Conservation (phyloP, 2,329 filamentous ascomycete species). For the Boeremia exigua region DNA sequence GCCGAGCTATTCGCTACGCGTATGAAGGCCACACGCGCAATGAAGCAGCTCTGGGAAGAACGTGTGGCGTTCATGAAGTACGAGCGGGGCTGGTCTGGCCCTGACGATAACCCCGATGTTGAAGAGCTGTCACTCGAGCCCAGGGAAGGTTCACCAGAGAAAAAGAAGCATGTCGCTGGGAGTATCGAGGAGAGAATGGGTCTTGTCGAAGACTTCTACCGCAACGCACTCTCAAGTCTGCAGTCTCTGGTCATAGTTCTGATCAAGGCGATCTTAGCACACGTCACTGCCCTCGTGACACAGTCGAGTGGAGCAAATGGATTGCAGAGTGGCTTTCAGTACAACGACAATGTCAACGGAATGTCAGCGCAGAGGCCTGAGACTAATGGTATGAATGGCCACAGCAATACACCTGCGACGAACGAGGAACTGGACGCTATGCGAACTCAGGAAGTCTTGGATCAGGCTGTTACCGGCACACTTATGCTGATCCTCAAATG, state of each 20-base stretch:
- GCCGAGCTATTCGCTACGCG: slow-evolving; percentile 89
- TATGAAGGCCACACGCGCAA: slow-evolving; percentile 89
- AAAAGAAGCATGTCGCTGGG: slow-evolving; percentile 52
- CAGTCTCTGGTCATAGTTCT: slow-evolving; percentile 94
- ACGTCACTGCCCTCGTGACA: slow-evolving; percentile 82
- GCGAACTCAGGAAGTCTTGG: slow-evolving; percentile 82
- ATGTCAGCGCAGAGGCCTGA: slow-evolving; percentile 38
- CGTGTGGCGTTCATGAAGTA: slow-evolving; percentile 89
- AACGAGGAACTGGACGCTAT: slow-evolving; percentile 81
- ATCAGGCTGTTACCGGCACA: slow-evolving; percentile 90
- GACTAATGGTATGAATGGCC: slow-evolving; percentile 41
- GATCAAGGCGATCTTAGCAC: slow-evolving; percentile 83
- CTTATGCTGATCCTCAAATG: slow-evolving; percentile 90
- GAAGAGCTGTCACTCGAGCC: slow-evolving; percentile 49
- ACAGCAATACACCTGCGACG: slow-evolving; percentile 36
- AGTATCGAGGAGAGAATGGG: slow-evolving; percentile 69
- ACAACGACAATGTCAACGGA: slow-evolving; percentile 51
- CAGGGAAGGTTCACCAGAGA: slow-evolving; percentile 36
- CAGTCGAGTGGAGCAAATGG: slow-evolving; percentile 59
- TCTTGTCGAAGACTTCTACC: slow-evolving; percentile 82
- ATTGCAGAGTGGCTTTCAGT: slow-evolving; percentile 56
- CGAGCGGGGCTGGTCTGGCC: slow-evolving; percentile 82
- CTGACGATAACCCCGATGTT: slow-evolving; percentile 54
- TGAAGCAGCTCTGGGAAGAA: slow-evolving; percentile 93
- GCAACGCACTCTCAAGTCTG: slow-evolving; percentile 78